A percentile compares a stretch with the other conserved stretches of the same genome.
These are phyloP conservation scores for Bacterosira constricta DNA, from an alignment of 108 stramenopile genomes.

Conservation along the genomic window DNA sequence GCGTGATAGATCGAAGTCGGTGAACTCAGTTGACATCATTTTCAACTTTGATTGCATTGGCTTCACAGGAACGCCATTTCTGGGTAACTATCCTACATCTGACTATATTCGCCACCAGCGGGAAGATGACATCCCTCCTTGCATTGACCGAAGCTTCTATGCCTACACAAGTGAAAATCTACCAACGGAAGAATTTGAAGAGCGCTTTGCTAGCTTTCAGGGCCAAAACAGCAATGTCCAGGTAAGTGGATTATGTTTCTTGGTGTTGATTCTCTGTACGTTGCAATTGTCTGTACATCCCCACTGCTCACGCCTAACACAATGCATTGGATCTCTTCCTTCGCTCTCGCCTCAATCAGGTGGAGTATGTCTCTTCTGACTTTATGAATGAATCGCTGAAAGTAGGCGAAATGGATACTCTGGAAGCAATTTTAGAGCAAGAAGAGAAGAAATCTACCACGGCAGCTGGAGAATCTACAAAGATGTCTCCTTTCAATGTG, in stretches of 20 bases:
- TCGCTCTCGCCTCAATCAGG: too few species aligned
- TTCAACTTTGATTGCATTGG: conserved; percentile 66
- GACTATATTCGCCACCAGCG: conserved; percentile 55
- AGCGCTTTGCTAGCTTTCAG: conserved; percentile 48
- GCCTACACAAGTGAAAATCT: conserved; percentile 50
- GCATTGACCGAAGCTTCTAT: conserved; percentile 60
- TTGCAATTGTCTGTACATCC: too few species aligned
- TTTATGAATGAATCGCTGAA: conserved; percentile 52
- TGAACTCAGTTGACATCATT: conserved; percentile 57
- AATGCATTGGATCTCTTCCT: too few species aligned
- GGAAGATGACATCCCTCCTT: conserved; percentile 53
- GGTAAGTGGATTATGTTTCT: too few species aligned
- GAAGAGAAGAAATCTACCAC: conserved; percentile 13
- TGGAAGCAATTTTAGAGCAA: conserved; percentile 44
- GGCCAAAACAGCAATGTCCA: conserved; percentile 54
- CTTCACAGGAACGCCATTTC: conserved; percentile 61
- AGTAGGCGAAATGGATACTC: conserved; percentile 51
- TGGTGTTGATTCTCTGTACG: too few species aligned
- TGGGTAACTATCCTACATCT: conserved; percentile 60
- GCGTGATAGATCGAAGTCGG: conserved; percentile 50
- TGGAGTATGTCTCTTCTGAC: conserved; percentile 51
- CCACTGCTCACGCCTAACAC: too few species aligned
- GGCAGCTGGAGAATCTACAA: background rate
- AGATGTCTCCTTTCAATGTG: conserved; percentile 49
- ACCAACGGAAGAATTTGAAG: conserved; percentile 25